Base-by-base conservation (phyloP, 345 rosid genomes). In the Rhodomyrtus tomentosa region DNA sequence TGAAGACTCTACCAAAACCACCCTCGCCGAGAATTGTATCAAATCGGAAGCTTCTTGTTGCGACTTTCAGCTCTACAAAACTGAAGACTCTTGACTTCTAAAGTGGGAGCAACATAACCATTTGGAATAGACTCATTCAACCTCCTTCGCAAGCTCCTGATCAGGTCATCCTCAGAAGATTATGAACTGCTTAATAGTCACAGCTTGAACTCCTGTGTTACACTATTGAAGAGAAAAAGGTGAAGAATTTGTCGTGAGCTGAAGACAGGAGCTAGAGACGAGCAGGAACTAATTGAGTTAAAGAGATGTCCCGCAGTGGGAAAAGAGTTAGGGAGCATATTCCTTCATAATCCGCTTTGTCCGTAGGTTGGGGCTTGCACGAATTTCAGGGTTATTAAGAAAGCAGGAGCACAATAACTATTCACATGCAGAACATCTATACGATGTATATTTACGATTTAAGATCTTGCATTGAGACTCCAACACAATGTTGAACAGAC, bases 151-250 rank as follows among this genome's bases (percentile, higher is more conserved):
- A 81, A 10, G 29, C 45, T 85, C 76, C n/a, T 21, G 80, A 79
- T 82, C 29, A 62, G 40, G 8, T 49, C 87, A 55, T 3, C 82
- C 45, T 86, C 87, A 6, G 82, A 72, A 32, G 79, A 82, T n/a
- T 79, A 86, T 10, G 85, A 50, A 50, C 87, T 74, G 87, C 85
- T 82, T 9, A 24, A 62, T 40, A 74, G 82, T 6, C 82, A 1
- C 36, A 1, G 87, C 56, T 29, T 29, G 51, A 29, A 21, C 81
- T 74, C 85, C 87, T 85, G 82, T 53, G 52, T 38, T 73, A 21
- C 82, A 50, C 6, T 12, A 56, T 15, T 20, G 40, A 1, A 21
- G 32, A 74, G 21, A 18, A 51, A 38, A 4, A 11, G 11, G 7
- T 49, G 58, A 84, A 72, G 32, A 42, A n/a, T n/a, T 50, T 58